These are phyloP conservation scores for Lecanicillium sp. DNA, from an alignment of 2,329 filamentous ascomycete species.

Conservation along the genomic window DNA sequence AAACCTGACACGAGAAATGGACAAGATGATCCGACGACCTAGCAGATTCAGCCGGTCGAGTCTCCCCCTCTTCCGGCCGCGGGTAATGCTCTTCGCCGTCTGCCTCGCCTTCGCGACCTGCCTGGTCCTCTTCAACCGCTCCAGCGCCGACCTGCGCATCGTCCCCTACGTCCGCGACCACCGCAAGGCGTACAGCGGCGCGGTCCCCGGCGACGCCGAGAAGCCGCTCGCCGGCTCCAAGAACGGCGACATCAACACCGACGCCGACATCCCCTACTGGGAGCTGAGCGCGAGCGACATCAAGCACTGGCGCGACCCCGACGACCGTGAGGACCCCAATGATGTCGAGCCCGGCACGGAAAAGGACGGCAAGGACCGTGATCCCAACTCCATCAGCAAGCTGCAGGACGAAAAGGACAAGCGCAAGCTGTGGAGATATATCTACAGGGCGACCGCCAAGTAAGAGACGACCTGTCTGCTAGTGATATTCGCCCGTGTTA, in stretches of 20 bases:
- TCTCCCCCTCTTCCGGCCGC: constrained; percentile 34
- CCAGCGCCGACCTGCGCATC: constrained; percentile 18
- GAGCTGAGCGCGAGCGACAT: constrained; percentile 32
- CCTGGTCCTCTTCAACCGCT: constrained; percentile 35
- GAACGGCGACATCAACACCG: not conserved
- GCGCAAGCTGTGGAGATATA: constrained; percentile 34
- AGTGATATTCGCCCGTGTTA: not conserved
- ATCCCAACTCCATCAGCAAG: constrained; percentile 27
- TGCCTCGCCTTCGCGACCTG: constrained; percentile 37
- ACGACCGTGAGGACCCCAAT: constrained; percentile 29
- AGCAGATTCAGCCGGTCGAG: constrained; percentile 23
- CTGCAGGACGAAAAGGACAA: constrained; percentile 38
- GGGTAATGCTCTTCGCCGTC: constrained; percentile 35
- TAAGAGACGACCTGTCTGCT: constrained; percentile 30
- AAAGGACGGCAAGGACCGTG: constrained; percentile 29
- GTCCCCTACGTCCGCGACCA: constrained; percentile 25
- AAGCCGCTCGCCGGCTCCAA: not conserved
- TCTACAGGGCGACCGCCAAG: constrained; percentile 35
- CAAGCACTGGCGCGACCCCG: constrained; percentile 30
- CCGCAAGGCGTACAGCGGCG: not conserved
- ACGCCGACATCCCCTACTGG: constrained; percentile 20
- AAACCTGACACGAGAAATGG: constrained; percentile 15
- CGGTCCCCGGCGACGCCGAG: not conserved
- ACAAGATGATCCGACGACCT: constrained; percentile 28
- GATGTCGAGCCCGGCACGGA: constrained; percentile 32